These are phyloP conservation scores for Pythium rhizo-oryzae DNA, from an alignment of 352 stramenopile species.

Conservation along the genomic window DNA sequence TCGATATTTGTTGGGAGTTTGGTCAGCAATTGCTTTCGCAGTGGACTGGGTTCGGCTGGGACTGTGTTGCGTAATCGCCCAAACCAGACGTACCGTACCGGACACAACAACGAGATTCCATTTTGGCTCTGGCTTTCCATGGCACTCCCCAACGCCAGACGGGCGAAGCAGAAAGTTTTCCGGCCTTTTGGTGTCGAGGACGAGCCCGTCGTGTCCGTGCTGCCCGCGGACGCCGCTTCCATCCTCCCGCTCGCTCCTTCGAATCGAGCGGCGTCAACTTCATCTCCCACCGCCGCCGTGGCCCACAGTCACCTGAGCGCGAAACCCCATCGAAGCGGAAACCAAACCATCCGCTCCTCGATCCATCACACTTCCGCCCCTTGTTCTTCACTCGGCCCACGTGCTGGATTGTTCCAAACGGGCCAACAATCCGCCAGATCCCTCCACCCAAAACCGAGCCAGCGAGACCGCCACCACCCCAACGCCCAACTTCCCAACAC, in stretches of 20 bases:
- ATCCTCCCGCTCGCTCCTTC: background rate
- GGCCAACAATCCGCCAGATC: background rate
- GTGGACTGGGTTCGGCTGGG: slow-evolving; percentile 2
- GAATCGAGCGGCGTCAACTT: slow-evolving; percentile 3
- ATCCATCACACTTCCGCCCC: background rate
- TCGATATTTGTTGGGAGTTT: slow-evolving; percentile 5
- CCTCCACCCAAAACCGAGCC: background rate
- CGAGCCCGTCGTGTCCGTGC: slow-evolving; percentile 6
- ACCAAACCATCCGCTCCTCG: background rate
- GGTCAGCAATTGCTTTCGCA: slow-evolving; percentile 11
- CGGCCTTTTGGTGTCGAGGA: slow-evolving; percentile 29
- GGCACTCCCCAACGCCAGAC: slow-evolving; percentile 8
- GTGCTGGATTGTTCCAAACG: background rate
- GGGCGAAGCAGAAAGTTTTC: slow-evolving; percentile 25
- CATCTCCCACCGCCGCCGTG: background rate
- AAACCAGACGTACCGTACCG: slow-evolving; percentile 6
- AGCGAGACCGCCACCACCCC: background rate
- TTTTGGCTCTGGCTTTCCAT: slow-evolving; percentile 26
- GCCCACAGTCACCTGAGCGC: background rate
- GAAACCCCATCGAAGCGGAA: background rate
- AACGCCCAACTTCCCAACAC: background rate
- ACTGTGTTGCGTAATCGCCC: slow-evolving; percentile 17
- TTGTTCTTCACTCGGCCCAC: background rate
- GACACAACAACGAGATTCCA: slow-evolving; percentile 22
- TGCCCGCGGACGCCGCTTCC: background rate